Evolutionary conservation across 169 alveolate genomes (phyloP), one percentile per base, ranked within the genome.

Genomic region (Eimeria sp.): DNA sequence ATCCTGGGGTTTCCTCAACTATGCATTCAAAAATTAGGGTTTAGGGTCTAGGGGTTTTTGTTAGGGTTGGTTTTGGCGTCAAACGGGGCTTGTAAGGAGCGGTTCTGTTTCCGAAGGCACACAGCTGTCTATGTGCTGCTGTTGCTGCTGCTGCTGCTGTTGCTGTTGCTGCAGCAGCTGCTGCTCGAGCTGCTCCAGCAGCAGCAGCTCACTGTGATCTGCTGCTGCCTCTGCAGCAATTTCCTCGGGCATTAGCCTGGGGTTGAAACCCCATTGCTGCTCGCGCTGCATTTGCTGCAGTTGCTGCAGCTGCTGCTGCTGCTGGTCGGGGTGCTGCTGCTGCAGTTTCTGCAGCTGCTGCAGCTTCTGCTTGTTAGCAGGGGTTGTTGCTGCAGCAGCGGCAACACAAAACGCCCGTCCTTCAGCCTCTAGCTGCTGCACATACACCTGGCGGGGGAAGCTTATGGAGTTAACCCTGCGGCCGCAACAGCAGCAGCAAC

Each of bases 361-460:
- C 70, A 49, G 63, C 54, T 40, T 18, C 49, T 25, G 47, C 47
- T 27, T 27, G 40, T 14, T 30, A 18, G 54, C n/a, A 22, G 90
- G 78, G 25, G 92, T 61, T 0, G 84, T 89, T 22, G 57, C 40
- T 51, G 95, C 95, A 6, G 95, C 95, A 47, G 95, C 95, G 25
- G 87, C 95, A 51, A 76, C 70, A 73, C 86, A 92, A 54, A 92
- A 82, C 45, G 96, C 86, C 22, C 75, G 73, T n/a, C 93, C 76
- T 27, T 92, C 96, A 7, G 92, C 96, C 76, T 92, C 93, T 63
- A 92, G 86, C 78, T 30, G 57, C 82, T 67, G 92, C 25, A 78
- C 86, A 75, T 92, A 92, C 80, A 63, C 86, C 54, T 78, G 92
- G 11, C 78, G 65, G 13, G 96, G 96, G 87, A 92, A 92, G 92